Conservation (phyloP, 2,329 filamentous ascomycete species). For the Lasiodiplodia citricola region DNA sequence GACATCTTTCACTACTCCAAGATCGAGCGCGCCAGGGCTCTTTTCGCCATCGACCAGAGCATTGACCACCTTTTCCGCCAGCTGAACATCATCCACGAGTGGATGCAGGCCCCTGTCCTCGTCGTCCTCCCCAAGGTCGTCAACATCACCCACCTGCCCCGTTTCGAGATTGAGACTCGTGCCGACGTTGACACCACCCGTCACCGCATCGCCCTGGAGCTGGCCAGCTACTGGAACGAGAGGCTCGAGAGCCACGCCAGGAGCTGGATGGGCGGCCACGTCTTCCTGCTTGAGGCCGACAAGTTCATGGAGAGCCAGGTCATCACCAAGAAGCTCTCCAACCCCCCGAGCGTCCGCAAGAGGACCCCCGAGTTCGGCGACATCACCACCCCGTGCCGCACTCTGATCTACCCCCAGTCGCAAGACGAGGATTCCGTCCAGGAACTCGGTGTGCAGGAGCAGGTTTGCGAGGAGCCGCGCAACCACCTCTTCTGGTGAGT, state of each 20-base stretch:
- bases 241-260: slow-evolving; percentile 37
- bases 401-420: slow-evolving; percentile 24
- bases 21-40: slow-evolving; percentile 37
- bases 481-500: slow-evolving; percentile 44
- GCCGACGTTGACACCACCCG: slow-evolving; percentile 33
- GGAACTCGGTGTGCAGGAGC: slow-evolving; percentile 25
- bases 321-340: slow-evolving; percentile 38
- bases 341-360: slow-evolving; percentile 37
- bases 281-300: slow-evolving; percentile 43
- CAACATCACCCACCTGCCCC: slow-evolving; percentile 44
- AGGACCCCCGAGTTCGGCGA: slow-evolving; percentile 42
- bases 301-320: slow-evolving; percentile 41
- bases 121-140: slow-evolving; percentile 41
- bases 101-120: slow-evolving; percentile 33
- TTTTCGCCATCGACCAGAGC: slow-evolving; percentile 41
- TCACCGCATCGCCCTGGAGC: slow-evolving; percentile 41
- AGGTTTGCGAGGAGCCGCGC: slow-evolving; percentile 37
- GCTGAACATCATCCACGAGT: slow-evolving; percentile 41
- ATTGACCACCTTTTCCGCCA: slow-evolving; percentile 42
- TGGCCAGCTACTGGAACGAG: slow-evolving; percentile 45
- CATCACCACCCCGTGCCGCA: slow-evolving; percentile 42
- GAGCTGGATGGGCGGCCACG: slow-evolving; percentile 39
- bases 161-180: slow-evolving; percentile 34
- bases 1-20: slow-evolving; percentile 42
- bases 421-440: slow-evolving; percentile 27